These are phyloP conservation scores for Penicillium maclennaniae DNA, from an alignment of 495 filamentous ascomycete genomes.

Conservation along the genomic window DNA sequence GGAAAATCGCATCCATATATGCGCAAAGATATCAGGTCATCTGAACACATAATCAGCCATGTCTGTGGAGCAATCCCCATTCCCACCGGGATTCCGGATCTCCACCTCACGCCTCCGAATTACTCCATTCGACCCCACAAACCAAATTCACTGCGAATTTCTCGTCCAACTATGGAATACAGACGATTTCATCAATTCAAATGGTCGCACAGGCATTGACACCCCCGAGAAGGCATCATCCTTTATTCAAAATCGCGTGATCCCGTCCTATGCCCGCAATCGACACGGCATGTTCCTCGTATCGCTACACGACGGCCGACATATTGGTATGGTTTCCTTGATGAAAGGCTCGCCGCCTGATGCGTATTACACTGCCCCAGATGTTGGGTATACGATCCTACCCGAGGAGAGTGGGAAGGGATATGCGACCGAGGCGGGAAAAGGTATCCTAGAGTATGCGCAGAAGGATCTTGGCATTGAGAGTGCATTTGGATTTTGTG, in stretches of 20 bases:
- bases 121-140: conserved; percentile 23
- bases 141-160: conserved; percentile 32
- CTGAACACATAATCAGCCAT: not conserved
- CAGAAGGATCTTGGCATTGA: conserved; percentile 16
- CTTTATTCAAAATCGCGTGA: conserved; percentile 17
- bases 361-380: conserved; percentile 24
- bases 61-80: not conserved
- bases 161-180: conserved; percentile 33
- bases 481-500: conserved; percentile 20
- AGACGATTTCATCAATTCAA: conserved; percentile 25
- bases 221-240: conserved; percentile 21
- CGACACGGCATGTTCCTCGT: conserved; percentile 32
- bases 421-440: conserved; percentile 36
- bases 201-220: conserved; percentile 20
- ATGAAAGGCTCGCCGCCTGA: conserved; percentile 25
- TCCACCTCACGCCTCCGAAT: conserved; percentile 32
- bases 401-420: conserved; percentile 31
- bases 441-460: conserved; percentile 27
- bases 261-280: conserved; percentile 24
- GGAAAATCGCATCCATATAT: not conserved
- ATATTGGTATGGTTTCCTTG: conserved; percentile 27
- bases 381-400: conserved; percentile 35
- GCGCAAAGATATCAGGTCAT: no score
- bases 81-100: conserved; percentile 25
- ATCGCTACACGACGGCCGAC: conserved; percentile 7